Conservation (phyloP, 352 stramenopile species). For the Saprolegnia parasitica region DNA sequence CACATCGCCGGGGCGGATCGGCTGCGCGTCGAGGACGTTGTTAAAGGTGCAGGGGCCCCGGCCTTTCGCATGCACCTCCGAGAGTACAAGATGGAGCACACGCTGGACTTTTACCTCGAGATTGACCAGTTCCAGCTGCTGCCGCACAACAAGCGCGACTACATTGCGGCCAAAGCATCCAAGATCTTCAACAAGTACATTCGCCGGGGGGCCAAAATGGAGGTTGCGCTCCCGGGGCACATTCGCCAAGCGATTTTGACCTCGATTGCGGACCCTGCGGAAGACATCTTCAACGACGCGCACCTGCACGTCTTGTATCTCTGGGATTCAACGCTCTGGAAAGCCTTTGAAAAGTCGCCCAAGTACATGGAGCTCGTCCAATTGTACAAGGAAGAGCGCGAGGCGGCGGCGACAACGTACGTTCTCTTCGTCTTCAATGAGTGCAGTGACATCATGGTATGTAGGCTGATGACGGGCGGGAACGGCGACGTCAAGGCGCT, state of each 20-base stretch:
- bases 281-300: conserved; percentile 60
- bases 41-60: conserved; percentile 41
- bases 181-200: conserved; percentile 70
- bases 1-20: conserved; percentile 13
- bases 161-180: conserved; percentile 64
- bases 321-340: conserved; percentile 49
- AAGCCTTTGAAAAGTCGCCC: conserved; percentile 37
- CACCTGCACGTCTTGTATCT: conserved; percentile 46
- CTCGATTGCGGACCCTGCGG: conserved; percentile 48
- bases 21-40: neutral
- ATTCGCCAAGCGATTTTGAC: conserved; percentile 63
- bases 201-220: conserved; percentile 50
- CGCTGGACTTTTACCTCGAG: conserved; percentile 67
- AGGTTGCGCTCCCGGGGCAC: conserved; percentile 54
- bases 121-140: conserved; percentile 66
- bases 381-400: neutral
- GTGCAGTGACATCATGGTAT: no score
- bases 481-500: neutral
- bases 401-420: conserved; percentile 1
- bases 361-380: neutral
- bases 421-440: neutral
- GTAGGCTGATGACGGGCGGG: no score
- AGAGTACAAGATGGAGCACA: conserved; percentile 47
- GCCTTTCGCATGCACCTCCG: conserved; percentile 56
- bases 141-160: conserved; percentile 59